phyloP scores from a whole-genome alignment of 2,329 filamentous ascomycete genomes.

The Seiridium cupressi region DNA sequence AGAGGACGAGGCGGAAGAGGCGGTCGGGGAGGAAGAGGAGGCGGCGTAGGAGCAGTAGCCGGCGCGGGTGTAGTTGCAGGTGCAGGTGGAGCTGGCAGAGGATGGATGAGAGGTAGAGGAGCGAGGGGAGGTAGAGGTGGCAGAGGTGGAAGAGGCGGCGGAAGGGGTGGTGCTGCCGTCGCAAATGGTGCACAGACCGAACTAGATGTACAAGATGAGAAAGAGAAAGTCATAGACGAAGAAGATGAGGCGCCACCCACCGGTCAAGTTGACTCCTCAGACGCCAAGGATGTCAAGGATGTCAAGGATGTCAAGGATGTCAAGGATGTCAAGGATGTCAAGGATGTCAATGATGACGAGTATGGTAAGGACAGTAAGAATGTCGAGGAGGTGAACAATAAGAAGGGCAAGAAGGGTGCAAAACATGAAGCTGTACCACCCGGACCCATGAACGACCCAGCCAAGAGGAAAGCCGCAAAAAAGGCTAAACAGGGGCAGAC shows the following conservation, averaged over 20 bases:
- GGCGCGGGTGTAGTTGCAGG: not conserved
- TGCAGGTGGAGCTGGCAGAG: not conserved
- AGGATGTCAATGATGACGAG: no score
- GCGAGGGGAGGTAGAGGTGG: not conserved
- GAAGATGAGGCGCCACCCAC: not conserved
- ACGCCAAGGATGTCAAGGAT: not conserved
- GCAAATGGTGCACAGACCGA: not conserved
- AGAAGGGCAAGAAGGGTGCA: not conserved
- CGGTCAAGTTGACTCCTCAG: no score
- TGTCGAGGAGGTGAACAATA: not conserved
- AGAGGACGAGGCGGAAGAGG: not conserved
- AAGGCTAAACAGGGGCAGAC: slow-evolving; percentile 17
- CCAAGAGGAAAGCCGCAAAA: slow-evolving; percentile 8
- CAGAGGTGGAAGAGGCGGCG: not conserved
- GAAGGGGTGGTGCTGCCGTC: not conserved
- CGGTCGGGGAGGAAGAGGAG: not conserved
- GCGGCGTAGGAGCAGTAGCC: not conserved
- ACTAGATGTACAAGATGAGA: not conserved
- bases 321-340: no score
- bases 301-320: no score
- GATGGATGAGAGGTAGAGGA: not conserved
- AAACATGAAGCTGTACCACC: not conserved
- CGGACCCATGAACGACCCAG: slow-evolving; percentile 10
- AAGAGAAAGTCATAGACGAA: not conserved
- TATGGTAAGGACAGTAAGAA: no score